Evolutionary conservation across 192 early-diverging fungal species (phyloP).

Genomic region (Linnemannia elongata): DNA sequence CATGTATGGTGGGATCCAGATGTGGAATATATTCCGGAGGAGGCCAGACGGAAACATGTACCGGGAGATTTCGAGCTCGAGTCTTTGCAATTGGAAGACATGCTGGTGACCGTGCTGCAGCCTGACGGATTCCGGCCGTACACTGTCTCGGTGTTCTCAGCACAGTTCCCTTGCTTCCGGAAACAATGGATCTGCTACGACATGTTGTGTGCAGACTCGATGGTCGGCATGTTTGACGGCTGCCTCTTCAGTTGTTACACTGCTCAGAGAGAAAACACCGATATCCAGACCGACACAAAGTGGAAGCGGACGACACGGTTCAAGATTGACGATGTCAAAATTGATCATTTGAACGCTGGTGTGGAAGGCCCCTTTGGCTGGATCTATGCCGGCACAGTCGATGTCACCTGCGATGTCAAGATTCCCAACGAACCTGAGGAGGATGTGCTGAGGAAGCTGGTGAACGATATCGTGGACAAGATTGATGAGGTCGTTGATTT

Average conservation of each 20-base stretch:
- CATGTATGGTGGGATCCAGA: constrained; percentile 84
- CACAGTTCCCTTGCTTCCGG: constrained; percentile 84
- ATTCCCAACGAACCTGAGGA: constrained; percentile 71
- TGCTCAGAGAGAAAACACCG: constrained; percentile 77
- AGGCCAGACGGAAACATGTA: constrained; percentile 70
- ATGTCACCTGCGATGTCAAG: constrained; percentile 79
- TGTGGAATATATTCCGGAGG: constrained; percentile 70
- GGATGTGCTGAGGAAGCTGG: constrained; percentile 69
- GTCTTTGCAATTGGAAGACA: constrained; percentile 84
- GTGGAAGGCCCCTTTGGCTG: constrained; percentile 91
- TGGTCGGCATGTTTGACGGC: constrained; percentile 95
- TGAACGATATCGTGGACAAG: constrained; percentile 79
- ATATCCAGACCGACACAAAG: constrained; percentile 55
- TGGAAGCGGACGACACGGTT: constrained; percentile 72
- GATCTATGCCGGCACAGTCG: constrained; percentile 92
- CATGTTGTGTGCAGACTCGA: constrained; percentile 85
- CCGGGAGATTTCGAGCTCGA: constrained; percentile 91
- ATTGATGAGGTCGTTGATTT: constrained; percentile 70
- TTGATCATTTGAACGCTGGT: constrained; percentile 91
- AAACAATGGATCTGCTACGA: constrained; percentile 96
- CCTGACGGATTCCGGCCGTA: constrained; percentile 89
- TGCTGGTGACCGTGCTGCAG: constrained; percentile 89
- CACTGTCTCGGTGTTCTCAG: constrained; percentile 88
- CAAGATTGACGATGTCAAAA: constrained; percentile 90
- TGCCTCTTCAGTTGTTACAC: constrained; percentile 94